A percentile compares a stretch with the other conserved stretches of the same genome.
phyloP scores from a whole-genome alignment of 345 rosid genomes.

The Anacardium occidentale region DNA sequence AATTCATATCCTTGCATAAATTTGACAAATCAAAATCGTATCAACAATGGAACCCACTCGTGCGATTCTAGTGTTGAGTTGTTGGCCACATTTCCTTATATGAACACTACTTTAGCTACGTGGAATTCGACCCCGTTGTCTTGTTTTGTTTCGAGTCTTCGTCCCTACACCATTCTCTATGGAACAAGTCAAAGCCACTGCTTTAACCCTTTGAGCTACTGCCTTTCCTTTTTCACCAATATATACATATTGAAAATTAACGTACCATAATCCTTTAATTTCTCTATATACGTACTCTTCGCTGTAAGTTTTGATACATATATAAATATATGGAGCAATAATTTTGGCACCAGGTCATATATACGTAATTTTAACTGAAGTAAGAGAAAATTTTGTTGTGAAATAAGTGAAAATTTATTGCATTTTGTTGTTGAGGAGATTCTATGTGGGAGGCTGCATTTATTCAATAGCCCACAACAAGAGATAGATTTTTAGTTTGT shows the following conservation, averaged over 20 bases:
- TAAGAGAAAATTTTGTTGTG: no score
- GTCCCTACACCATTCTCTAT: neutral
- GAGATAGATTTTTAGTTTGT: no score
- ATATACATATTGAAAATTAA: neutral
- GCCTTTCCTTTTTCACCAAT: neutral
- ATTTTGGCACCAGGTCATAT: no score
- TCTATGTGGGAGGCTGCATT: no score
- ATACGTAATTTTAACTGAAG: no score
- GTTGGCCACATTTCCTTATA: conserved; percentile 11
- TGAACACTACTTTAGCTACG: neutral
- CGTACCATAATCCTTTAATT: no score
- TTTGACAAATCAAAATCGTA: neutral
- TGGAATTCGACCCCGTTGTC: neutral
- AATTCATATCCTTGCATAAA: neutral
- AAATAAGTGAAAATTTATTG: no score
- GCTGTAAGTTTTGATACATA: no score
- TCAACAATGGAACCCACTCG: conserved; percentile 1
- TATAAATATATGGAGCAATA: no score
- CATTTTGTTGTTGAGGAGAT: no score
- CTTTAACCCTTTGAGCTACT: neutral
- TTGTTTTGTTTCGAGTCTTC: neutral
- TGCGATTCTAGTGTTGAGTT: neutral
- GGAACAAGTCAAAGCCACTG: neutral
- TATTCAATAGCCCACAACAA: no score
- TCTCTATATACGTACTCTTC: no score